phyloP scores from a whole-genome alignment of 345 rosid genomes.

The Melaleuca alternifolia region DNA sequence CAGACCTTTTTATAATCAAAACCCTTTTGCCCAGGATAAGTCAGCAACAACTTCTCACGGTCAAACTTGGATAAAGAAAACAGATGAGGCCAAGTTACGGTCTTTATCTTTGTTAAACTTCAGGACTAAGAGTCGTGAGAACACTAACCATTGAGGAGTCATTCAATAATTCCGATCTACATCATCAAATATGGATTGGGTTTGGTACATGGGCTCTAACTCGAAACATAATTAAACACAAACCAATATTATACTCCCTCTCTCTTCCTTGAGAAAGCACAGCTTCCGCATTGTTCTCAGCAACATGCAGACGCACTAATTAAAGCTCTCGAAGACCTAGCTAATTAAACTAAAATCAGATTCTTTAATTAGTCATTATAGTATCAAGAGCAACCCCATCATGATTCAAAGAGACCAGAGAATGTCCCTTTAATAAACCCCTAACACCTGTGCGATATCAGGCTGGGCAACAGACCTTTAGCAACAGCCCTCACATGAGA shows the following conservation, averaged over 20 bases:
- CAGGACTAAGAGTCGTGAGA: neutral
- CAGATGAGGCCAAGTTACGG: neutral
- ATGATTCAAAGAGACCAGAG: neutral
- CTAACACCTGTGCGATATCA: neutral
- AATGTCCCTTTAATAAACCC: neutral
- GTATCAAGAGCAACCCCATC: neutral
- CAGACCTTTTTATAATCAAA: neutral
- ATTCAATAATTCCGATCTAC: neutral
- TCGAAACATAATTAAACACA: neutral
- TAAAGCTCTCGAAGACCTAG: neutral
- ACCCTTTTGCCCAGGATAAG: neutral
- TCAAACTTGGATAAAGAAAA: neutral
- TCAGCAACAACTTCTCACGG: neutral
- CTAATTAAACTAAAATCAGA: neutral
- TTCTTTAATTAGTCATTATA: neutral
- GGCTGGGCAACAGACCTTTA: neutral
- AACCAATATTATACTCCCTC: neutral
- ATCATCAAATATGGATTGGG: neutral
- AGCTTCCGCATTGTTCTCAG: neutral
- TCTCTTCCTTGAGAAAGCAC: neutral
- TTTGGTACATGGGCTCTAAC: rapidly evolving
- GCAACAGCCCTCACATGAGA: neutral
- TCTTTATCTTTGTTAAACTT: neutral
- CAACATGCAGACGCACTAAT: neutral
- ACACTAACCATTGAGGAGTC: neutral